Percentiles rank a stretch among this genome's conserved stretches.
Conservation (phyloP, 2,329 filamentous ascomycete species). For the Clonostachys byssicola region DNA sequence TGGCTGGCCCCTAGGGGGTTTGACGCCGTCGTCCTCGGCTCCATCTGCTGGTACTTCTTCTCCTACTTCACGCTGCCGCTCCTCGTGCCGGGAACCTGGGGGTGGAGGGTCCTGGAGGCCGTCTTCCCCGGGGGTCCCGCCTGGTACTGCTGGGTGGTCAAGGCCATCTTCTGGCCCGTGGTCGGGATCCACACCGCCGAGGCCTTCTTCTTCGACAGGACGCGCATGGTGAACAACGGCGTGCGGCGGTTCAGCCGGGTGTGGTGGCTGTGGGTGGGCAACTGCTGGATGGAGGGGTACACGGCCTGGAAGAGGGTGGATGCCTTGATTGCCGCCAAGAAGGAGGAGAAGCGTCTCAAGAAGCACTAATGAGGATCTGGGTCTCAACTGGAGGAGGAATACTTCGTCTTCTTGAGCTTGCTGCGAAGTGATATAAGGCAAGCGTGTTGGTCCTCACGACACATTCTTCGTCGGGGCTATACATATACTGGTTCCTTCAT, state of each 20-base stretch:
- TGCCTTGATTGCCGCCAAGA: conserved; percentile 35
- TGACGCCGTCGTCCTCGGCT: conserved; percentile 48
- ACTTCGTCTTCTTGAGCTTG: not conserved
- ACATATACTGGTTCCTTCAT: no score
- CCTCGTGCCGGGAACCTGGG: conserved; percentile 45
- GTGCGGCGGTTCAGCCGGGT: conserved; percentile 36
- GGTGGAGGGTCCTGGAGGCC: conserved; percentile 44
- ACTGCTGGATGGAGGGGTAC: conserved; percentile 50
- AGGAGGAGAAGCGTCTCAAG: conserved; percentile 26
- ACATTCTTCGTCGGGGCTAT: no score
- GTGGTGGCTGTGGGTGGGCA: conserved; percentile 52
- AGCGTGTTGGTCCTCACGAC: no score
- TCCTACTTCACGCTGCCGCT: conserved; percentile 41
- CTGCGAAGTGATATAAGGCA: no score
- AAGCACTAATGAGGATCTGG: conserved; percentile 31
- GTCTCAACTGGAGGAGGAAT: not conserved
- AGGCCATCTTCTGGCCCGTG: conserved; percentile 53
- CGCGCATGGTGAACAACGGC: conserved; percentile 39
- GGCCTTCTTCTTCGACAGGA: conserved; percentile 44
- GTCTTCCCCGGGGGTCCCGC: conserved; percentile 53
- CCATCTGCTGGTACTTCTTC: conserved; percentile 50
- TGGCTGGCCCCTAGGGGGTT: conserved; percentile 35
- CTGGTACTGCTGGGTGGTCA: conserved; percentile 56
- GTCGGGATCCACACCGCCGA: conserved; percentile 64
- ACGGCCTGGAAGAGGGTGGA: conserved; percentile 48